These are phyloP conservation scores for Polyrhizophydium stewartii DNA, from an alignment of 371 early-diverging fungal genomes.

Conservation along the genomic window DNA sequence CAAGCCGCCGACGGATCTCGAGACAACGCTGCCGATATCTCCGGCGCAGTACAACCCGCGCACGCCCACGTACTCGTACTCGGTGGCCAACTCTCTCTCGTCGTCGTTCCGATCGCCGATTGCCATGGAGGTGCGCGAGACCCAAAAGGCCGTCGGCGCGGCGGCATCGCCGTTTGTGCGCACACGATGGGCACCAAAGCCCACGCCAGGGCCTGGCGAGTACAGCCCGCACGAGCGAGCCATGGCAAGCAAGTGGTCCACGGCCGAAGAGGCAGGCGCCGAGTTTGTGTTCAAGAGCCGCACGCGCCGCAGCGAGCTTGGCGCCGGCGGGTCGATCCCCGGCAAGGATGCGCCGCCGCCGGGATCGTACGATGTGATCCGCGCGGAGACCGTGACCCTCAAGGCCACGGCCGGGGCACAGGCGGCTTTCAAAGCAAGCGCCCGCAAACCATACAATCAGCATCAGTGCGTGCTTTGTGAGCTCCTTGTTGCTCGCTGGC, in stretches of 20 bases:
- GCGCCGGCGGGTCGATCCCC: conserved; percentile 18
- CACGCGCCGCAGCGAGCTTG: conserved; percentile 25
- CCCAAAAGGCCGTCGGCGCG: neutral
- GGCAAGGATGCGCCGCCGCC: conserved; percentile 31
- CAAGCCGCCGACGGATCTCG: conserved; percentile 34
- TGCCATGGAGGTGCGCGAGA: neutral
- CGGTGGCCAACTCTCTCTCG: conserved; percentile 26
- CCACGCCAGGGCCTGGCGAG: conserved; percentile 25
- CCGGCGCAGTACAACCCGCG: conserved; percentile 27
- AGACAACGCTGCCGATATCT: conserved; percentile 10
- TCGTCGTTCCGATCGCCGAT: conserved; percentile 20
- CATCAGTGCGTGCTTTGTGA: too few relatives aligned
- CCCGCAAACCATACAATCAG: too few relatives aligned
- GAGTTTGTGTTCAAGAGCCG: conserved; percentile 32
- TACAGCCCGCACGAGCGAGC: conserved; percentile 16
- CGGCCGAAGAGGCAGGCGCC: conserved; percentile 19
- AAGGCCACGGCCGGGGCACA: conserved; percentile 24
- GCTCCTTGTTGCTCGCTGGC: too few relatives aligned
- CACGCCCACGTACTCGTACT: conserved; percentile 27
- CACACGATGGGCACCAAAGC: conserved; percentile 1
- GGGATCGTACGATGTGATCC: conserved; percentile 26
- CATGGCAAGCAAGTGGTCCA: neutral
- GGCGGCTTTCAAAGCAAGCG: conserved; percentile 37
- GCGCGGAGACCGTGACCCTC: conserved; percentile 10
- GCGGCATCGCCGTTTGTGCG: too few relatives aligned